Base-by-base conservation (phyloP, 2,329 filamentous ascomycete genomes). In the Huntiella omanensis region DNA sequence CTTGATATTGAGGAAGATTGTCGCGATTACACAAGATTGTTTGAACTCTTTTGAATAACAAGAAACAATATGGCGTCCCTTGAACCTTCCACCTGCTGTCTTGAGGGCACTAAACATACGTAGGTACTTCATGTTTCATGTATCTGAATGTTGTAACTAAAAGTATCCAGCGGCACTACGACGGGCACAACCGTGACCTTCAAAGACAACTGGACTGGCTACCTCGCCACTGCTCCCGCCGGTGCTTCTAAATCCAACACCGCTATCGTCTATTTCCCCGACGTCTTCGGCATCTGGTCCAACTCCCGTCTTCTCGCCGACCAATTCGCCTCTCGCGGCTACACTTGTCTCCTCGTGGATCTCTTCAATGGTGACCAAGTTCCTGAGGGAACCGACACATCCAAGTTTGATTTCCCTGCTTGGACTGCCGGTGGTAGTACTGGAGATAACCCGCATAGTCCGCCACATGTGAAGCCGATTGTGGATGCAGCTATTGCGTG, bases 11-110 rank as follows among this genome's bases (percentile, higher is more conserved):
- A 28, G 2, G 6, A 28, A 28, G 22, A 28, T 10, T 28, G 22
- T 28, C 22, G 22, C 22, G 7, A 28, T 28, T 28, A 28, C 22
- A 28, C 22, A 28, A 10, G 6, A 4, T 28, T 28, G 22, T 2
- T 28, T 8, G 38, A 40, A 40, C 12, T 40, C 5, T 19, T 19
- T 17, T 40, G 22, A 17, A 16, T 7, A 12, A 40, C 8, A n/a
- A 40, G 10, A 8, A 19, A n/a, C 17, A 54, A 51, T 15, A 75
- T 75, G 71, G 67, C 71, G 33, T 75, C 71, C 3, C 63, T 71
- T 53, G 63, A 65, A 46, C 69, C 70, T 10, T 66, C 55, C 47
- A 54, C 60, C 46, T 75, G 71, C 65, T 75, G 71, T 60, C 62
- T 62, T 32, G 54, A 66, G 46, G 71, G 70, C 49, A 59, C 69